Base-by-base conservation (phyloP, 768 basidiomycete genomes). In the Neoboletus brunneissimus region DNA sequence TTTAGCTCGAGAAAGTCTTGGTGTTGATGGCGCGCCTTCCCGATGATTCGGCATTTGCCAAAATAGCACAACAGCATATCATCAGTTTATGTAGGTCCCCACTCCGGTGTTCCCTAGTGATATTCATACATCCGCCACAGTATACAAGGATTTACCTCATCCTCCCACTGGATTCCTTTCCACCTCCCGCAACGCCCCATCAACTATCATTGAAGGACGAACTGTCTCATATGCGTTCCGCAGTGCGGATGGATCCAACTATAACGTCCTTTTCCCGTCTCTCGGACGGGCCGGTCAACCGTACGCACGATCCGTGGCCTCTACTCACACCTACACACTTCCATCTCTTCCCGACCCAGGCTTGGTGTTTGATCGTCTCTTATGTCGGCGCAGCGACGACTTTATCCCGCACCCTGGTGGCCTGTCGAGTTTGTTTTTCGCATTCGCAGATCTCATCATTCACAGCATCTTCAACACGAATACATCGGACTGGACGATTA, bases 121-220 rank as follows among this genome's bases (percentile, higher is more conserved):
- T 43, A 50, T 23, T 38, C 20, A 38, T 46, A 41, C 45, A 51
- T 37, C 22, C 51, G 27, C 54, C 56, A 48, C 56, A 88, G 87
- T 91, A 41, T 91, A 86, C 76, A 84, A 87, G 57, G 91, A 91
- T 69, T 80, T 93, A 35, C 88, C 89, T 4, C 90, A 90, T 59
- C 89, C 89, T 5, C 85, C 88, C 11, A 72, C 69, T 48, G 76
- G 75, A 12, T 88, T 83, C 65, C 71, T 88, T 38, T 63, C 71
- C 11, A 58, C 63, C 7, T 54, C 60, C 27, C 59, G 46, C 16
- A 42, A 58, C 4, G 10, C 4, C 41, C 43, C 54, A n/a, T 48
- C 61, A 0, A 38, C 54, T 13, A 18, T 29, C 2, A 41, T 0
- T 3, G 29, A 44, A 11, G 25, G 35, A 29, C 67, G 66, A 10